Base-by-base conservation (phyloP, 768 basidiomycete genomes). In the Termitomyces sp. region DNA sequence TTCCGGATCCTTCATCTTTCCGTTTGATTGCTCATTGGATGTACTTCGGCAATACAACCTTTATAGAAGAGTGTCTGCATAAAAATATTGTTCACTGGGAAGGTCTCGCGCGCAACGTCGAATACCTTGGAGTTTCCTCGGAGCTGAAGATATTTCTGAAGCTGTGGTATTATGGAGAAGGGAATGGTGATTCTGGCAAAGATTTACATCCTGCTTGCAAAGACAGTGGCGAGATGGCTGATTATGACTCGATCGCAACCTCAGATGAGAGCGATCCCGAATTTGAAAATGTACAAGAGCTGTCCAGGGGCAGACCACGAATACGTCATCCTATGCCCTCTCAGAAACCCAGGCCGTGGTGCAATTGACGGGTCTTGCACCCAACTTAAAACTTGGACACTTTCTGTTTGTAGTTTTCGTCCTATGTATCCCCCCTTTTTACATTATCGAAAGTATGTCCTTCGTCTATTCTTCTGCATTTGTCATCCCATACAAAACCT, bases 51-150 rank as follows among this genome's bases (percentile, higher is more conserved):
- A 77, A 81, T 60, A 82, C 82, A 13, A 70, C 74, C 44, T 77
- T 77, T 54, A 86, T 96, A 64, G 83, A 88, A 65, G 77, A 83
- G 24, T 85, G 81, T 43, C 81, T 96, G 13, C 80, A 82, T 59
- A 72, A 76, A 20, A 85, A 87, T 20, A 69, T 77, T 53, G 78
- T 92, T 46, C 82, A 83, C 48, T 95, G 92, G 93, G 89, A 94
- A 64, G 91, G 90, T 30, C 76, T 95, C 59, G 90, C 90, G 20
- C 84, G 88, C 59, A 96, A 94, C 69, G 92, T 88, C 67, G 92
- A 95, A 68, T 95, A 92, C 66, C 85, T 96, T 50, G 87, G 85
- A 20, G 79, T 95, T 60, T 77, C 83, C 53, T 73, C 83, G 18
- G 86, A 89, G 45, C 84, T 94, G 70, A 93, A 91, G 68, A 71